A percentile compares a stretch with the other conserved stretches of the same genome.
These are phyloP conservation scores for Trichoderma sp. DNA, from an alignment of 2,329 filamentous ascomycete species.

Conservation along the genomic window DNA sequence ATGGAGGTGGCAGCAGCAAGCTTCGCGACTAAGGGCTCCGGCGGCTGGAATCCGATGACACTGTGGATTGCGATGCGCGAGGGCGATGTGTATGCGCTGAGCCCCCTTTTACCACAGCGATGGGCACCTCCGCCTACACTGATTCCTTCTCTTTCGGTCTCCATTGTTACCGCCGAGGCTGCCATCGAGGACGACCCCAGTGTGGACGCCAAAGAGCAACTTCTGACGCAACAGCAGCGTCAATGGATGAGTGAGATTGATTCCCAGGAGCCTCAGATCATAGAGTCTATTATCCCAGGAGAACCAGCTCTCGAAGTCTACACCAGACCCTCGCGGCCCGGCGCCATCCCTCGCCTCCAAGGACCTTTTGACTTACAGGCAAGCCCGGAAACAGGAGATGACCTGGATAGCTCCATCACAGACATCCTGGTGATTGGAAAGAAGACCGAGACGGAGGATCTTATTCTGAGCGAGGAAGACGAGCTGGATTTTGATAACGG, in stretches of 20 bases:
- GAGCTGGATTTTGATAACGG: slow-evolving; percentile 55
- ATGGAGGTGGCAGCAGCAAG: slow-evolving; percentile 91
- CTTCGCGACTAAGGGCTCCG: slow-evolving; percentile 65
- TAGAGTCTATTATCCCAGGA: slow-evolving; percentile 45
- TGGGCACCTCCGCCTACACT: slow-evolving; percentile 78
- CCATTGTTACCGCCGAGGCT: slow-evolving; percentile 72
- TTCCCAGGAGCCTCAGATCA: slow-evolving; percentile 56
- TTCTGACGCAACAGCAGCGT: slow-evolving; percentile 61
- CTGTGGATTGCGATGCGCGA: slow-evolving; percentile 95
- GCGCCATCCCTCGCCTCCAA: slow-evolving; percentile 57
- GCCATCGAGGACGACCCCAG: slow-evolving; percentile 58
- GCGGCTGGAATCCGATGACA: slow-evolving; percentile 94
- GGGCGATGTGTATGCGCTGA: slow-evolving; percentile 90
- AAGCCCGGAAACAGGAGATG: slow-evolving; percentile 55
- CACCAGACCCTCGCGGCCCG: slow-evolving; percentile 54
- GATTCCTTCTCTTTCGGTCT: slow-evolving; percentile 77
- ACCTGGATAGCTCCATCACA: slow-evolving; percentile 54
- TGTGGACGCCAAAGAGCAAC: slow-evolving; percentile 50
- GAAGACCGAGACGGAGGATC: slow-evolving; percentile 57
- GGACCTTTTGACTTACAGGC: slow-evolving; percentile 59
- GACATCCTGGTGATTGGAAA: slow-evolving; percentile 63
- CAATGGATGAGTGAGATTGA: slow-evolving; percentile 67
- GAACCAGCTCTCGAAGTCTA: slow-evolving; percentile 56
- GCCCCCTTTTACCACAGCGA: slow-evolving; percentile 80
- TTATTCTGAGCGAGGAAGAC: slow-evolving; percentile 64